Base-by-base conservation (phyloP, 2,329 filamentous ascomycete species). In the Trichoderma pleuroti region DNA sequence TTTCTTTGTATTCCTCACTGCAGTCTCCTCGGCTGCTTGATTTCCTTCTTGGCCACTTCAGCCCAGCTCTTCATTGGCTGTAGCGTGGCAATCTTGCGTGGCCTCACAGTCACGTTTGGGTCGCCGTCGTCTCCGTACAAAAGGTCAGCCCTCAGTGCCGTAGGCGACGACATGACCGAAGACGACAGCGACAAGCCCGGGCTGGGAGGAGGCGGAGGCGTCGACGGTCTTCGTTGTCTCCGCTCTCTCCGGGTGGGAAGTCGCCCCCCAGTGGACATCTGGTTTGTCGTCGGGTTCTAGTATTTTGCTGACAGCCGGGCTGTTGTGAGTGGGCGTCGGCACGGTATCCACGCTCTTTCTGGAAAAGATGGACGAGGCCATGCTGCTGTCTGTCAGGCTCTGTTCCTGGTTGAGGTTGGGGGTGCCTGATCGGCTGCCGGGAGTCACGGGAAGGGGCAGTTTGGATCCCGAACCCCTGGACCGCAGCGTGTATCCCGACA, bases 311-410 rank as follows among this genome's bases (percentile, higher is more conserved):
- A 79, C 56, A 4, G 74, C 75, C 1, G 80, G 80, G 60, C 79
- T 82, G 14, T 74, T 72, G 9, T 78, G 74, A 1, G 75, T 66
- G 0, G 79, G 77, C 11, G 80, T 82, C 0, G 80, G 75, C 9
- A 73, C 76, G 2, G 78, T 78, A 46, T 81, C 75, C 68, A 81
- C 63, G 63, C 81, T 82, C 26, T 77, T 74, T 1, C 77, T 78
- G 34, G 81, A 83, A 32, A 84, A 82, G 7, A 81, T 74, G 2
- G 82, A 84, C 10, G 81, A 83, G 0, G 79, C 72, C 79, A 83
- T 80, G 76, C 82, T 84, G 74, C 81, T 83, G 68, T 84, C 82
- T 14, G 82, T 82, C 67, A 81, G 77, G 61, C 80, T 83, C 30
- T 77, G 77, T 42, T 83, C 81, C 16, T 77, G 78, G 61, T 75